Evolutionary conservation across 2,329 filamentous ascomycete species (phyloP).

Genomic region (Beauveria caledonica): DNA sequence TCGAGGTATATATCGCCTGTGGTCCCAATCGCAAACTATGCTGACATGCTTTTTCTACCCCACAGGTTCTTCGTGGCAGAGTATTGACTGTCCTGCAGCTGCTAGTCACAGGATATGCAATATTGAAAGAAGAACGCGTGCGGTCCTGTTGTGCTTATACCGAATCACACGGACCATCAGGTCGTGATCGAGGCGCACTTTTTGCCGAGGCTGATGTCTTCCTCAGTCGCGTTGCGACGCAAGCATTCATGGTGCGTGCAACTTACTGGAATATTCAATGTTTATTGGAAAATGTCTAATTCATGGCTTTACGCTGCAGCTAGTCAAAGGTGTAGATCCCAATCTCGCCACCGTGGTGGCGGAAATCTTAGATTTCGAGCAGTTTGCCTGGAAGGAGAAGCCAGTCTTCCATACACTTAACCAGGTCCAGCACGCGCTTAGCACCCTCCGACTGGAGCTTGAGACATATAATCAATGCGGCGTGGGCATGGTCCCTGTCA

Average conservation of each 20-base stretch:
- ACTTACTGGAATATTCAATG: neutral
- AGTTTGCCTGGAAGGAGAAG: neutral
- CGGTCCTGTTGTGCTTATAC: neutral
- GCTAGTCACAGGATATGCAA: neutral
- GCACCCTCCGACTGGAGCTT: conserved; percentile 5
- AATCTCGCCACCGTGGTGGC: neutral
- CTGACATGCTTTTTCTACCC: neutral
- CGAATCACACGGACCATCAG: neutral
- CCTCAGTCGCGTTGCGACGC: conserved; percentile 1
- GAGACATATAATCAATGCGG: conserved; percentile 5
- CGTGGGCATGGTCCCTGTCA: neutral
- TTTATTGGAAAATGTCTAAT: neutral
- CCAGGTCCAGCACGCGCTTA: conserved; percentile 2
- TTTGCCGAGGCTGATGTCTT: conserved; percentile 2
- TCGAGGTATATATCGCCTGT: neutral
- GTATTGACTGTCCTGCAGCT: conserved; percentile 2
- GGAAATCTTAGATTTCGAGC: conserved; percentile 2
- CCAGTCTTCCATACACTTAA: conserved; percentile 5
- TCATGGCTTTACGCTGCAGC: neutral
- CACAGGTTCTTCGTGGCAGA: neutral
- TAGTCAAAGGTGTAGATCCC: conserved; percentile 3
- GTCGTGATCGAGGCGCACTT: neutral
- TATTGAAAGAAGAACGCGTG: neutral
- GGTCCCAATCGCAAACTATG: neutral
- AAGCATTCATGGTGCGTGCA: neutral